Evolutionary conservation across 108 stramenopile genomes (phyloP).

Genomic region (Fragilariopsis cylindrus): DNA sequence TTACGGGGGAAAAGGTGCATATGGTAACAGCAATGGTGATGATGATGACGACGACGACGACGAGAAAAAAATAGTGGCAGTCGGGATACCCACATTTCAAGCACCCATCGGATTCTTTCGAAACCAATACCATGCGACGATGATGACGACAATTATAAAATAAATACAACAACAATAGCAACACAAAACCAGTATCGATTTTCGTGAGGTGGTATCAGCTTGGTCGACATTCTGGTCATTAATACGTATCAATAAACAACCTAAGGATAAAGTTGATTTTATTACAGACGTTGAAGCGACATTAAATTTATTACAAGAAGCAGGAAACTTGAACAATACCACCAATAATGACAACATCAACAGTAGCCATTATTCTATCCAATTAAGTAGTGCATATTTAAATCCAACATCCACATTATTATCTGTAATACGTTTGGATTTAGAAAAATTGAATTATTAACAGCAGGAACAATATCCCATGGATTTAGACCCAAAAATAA

Average conservation of each 20-base stretch:
- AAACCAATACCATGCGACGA: not conserved
- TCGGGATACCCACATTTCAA: slow-evolving; percentile 70
- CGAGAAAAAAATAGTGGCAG: slow-evolving; percentile 37
- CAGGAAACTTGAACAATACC: not conserved
- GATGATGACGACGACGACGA: not conserved
- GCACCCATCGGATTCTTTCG: slow-evolving; percentile 38
- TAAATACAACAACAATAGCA: too few species aligned
- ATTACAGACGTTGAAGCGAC: slow-evolving; percentile 34
- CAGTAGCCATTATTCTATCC: slow-evolving; percentile 33
- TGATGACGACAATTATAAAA: not conserved
- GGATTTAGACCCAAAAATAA: slow-evolving; percentile 75
- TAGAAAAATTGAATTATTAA: slow-evolving; percentile 52
- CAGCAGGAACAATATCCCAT: slow-evolving; percentile 71
- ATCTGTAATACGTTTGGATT: slow-evolving; percentile 32
- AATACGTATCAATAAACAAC: slow-evolving; percentile 1
- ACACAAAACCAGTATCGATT: not conserved
- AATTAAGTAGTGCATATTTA: slow-evolving; percentile 81
- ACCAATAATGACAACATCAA: not conserved
- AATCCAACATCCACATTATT: slow-evolving; percentile 60
- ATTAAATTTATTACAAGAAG: slow-evolving; percentile 25
- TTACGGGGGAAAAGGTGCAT: not conserved
- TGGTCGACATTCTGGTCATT: slow-evolving; percentile 5
- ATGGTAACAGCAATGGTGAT: not conserved
- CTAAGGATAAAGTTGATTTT: not conserved
- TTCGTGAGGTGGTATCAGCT: not conserved